Evolutionary conservation across 306 rosid species (phyloP), one percentile per base, ranked within the genome.

Genomic region (Ziziphus jujuba): DNA sequence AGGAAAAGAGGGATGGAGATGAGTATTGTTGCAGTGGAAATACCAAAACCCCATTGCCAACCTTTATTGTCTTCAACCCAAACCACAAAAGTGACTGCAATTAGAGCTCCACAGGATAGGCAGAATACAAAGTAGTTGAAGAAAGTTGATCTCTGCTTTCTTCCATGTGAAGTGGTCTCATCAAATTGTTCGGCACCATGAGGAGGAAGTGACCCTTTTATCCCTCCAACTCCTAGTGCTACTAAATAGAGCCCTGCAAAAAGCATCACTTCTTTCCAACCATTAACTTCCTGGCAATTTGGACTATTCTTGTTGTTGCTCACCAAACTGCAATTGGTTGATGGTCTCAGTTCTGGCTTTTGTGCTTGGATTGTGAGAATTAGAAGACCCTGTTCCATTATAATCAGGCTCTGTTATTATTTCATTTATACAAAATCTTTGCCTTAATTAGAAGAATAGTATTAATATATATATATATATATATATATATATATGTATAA

Each of bases 51-150:
- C 96, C 96, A 89, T 34, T 89, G 79, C 97, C 95, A 87, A 12
- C 96, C 97, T 74, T 81, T 82, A 75, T 89, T 91, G 79, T 89
- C 97, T 77, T 91, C 96, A 36, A 91, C 53, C 97, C 97, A 91
- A 3, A 89, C 96, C 60, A 87, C 95, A 23, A 87, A 73, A 14
- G 97, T 91, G 2, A 87, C 91, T 4, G 91, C 97, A 60, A 87
- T 60, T 44, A 91, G 82, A 57, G 84, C 96, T 9, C 97, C 97
- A 65, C 87, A 84, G 17, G 96, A 81, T 24, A 91, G 80, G 67
- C 93, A 76, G 59, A 88, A 88, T 17, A 88, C 83, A 50, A 73
- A 89, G 80, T 89, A 85, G 70, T 89, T 91, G 71, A 91, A 91
- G 78, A 87, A 91, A 22, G 86, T 9, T 23, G 96, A 85, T 47